phyloP scores from a whole-genome alignment of 1,284 basidiomycete species.

The Puccinia novopanici region DNA sequence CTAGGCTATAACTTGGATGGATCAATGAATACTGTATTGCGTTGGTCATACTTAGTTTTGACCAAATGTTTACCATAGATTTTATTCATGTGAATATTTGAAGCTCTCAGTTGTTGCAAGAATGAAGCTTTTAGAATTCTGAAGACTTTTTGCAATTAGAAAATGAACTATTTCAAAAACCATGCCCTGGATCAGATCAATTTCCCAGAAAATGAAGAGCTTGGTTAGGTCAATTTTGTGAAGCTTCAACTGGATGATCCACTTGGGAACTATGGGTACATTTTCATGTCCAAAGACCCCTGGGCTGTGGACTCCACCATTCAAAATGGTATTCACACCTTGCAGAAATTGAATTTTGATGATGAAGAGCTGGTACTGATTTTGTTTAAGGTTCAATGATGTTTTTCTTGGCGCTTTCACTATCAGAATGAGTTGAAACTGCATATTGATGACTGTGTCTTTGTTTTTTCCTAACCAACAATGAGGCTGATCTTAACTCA shows the following conservation, averaged over 20 bases:
- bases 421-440: neutral
- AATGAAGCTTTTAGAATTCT: neutral
- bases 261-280: neutral
- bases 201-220: neutral
- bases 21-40: too few relatives aligned
- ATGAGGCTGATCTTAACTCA: neutral
- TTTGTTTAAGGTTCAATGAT: neutral
- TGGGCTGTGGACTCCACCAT: conserved; percentile 18
- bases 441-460: neutral
- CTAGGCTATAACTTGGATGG: too few relatives aligned
- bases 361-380: neutral
- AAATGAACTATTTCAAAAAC: neutral
- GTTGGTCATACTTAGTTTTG: too few relatives aligned
- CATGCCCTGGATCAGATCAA: neutral
- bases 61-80: too few relatives aligned
- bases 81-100: too few relatives aligned
- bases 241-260: conserved; percentile 5
- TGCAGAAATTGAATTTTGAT: neutral
- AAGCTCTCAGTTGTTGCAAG: conserved; percentile 2
- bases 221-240: neutral
- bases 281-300: neutral
- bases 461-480: neutral
- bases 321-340: neutral
- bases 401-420: neutral
- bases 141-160: neutral